These are phyloP conservation scores for Eimeria praecox DNA, from an alignment of 169 alveolate species.

Conservation along the genomic window DNA sequence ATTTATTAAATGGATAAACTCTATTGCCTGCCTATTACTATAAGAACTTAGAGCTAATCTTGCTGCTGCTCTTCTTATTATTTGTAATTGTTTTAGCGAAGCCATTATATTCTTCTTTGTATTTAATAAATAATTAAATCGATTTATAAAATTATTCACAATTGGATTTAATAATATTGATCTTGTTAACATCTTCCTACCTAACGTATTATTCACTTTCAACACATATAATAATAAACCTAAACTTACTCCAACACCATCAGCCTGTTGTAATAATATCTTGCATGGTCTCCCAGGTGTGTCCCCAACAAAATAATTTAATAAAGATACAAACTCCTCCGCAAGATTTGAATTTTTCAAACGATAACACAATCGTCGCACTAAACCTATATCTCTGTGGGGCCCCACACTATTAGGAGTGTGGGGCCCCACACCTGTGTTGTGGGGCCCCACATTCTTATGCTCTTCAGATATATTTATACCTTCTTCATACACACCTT, in stretches of 20 bases:
- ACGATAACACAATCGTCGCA: not conserved
- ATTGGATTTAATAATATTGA: not conserved
- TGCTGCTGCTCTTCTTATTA: not conserved
- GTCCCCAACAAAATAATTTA: conserved; percentile 3
- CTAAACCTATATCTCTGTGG: not conserved
- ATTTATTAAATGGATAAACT: not conserved
- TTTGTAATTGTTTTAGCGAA: not conserved
- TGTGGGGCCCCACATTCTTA: not conserved
- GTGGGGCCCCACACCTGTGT: no score
- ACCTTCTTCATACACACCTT: not conserved
- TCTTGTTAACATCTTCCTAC: not conserved
- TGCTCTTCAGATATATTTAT: not conserved
- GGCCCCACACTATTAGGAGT: no score
- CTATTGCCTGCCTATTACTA: not conserved
- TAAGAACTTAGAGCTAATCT: conserved; percentile 10
- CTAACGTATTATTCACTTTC: not conserved
- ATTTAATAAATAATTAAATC: not conserved
- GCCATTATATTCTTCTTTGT: not conserved
- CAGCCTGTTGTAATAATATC: not conserved
- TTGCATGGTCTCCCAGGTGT: not conserved
- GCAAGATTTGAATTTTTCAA: not conserved
- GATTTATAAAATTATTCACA: not conserved
- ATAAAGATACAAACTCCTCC: not conserved
- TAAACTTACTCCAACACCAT: conserved; percentile 1
- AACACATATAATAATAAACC: not conserved